These are phyloP conservation scores for Daldinia caldariorum DNA, from an alignment of 495 filamentous ascomycete species.

Conservation along the genomic window DNA sequence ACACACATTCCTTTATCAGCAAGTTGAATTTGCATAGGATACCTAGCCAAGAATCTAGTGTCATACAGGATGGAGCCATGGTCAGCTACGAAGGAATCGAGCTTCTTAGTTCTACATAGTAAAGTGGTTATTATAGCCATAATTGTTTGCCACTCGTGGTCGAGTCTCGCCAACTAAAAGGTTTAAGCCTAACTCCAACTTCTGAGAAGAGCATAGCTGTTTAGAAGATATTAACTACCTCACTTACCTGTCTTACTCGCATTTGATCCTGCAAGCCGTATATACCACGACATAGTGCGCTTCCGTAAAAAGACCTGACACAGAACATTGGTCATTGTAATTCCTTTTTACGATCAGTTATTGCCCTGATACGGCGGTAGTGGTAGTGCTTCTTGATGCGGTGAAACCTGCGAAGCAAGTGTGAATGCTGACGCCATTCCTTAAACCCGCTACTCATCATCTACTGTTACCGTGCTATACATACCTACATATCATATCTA, in stretches of 20 bases:
- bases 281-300: conserved; percentile 9
- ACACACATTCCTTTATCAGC: conserved; percentile 12
- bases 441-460: conserved; percentile 13
- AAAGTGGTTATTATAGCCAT: not conserved
- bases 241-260: conserved; percentile 18
- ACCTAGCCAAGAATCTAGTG: not conserved
- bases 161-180: not conserved
- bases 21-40: not conserved
- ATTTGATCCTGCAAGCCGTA: conserved; percentile 15
- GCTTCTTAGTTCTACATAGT: conserved; percentile 5
- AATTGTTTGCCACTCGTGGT: conserved; percentile 6
- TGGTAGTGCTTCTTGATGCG: conserved; percentile 14
- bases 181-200: conserved; percentile 1
- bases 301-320: not conserved
- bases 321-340: not conserved
- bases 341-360: conserved; percentile 17
- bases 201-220: conserved; percentile 20
- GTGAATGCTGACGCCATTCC: conserved; percentile 34
- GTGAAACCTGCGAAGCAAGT: conserved; percentile 26
- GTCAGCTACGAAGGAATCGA: conserved; percentile 1
- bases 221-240: conserved; percentile 10
- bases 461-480: conserved; percentile 17
- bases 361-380: conserved; percentile 6
- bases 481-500: not conserved
- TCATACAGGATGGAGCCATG: conserved; percentile 19